Percentiles rank a stretch among this genome's conserved stretches.
phyloP scores from a whole-genome alignment of 208 protist species.

The Crithidia brevicula region DNA sequence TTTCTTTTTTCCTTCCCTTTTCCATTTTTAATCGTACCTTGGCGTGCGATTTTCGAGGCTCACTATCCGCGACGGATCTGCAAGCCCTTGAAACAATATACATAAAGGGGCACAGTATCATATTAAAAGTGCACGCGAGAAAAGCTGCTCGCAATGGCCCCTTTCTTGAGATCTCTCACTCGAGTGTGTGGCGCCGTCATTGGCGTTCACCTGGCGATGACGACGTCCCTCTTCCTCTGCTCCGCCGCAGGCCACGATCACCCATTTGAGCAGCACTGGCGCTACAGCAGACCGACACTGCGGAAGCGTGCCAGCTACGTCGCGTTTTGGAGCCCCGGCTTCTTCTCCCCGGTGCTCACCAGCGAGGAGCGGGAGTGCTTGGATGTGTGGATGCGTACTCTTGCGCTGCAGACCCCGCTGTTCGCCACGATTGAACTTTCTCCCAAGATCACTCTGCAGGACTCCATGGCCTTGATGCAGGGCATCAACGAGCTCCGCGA shows the following conservation, averaged over 20 bases:
- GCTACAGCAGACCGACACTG: conserved; percentile 55
- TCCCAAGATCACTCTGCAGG: conserved; percentile 49
- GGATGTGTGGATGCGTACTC: conserved; percentile 49
- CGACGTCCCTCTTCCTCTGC: conserved; percentile 35
- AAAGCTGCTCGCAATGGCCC: too few species aligned
- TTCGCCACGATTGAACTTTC: conserved; percentile 36
- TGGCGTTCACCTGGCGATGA: conserved; percentile 37
- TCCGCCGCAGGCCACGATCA: conserved; percentile 40
- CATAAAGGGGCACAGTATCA: too few species aligned
- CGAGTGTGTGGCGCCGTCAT: conserved; percentile 38
- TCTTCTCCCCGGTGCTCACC: conserved; percentile 43
- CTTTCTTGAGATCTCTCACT: conserved; percentile 8
- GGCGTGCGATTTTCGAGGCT: too few species aligned
- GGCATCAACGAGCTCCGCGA: conserved; percentile 56
- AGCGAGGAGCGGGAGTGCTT: conserved; percentile 60
- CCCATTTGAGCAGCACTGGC: conserved; percentile 68
- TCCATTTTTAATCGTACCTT: too few species aligned
- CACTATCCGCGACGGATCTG: too few species aligned
- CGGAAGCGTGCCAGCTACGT: conserved; percentile 33
- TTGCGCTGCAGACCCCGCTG: conserved; percentile 36
- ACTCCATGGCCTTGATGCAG: conserved; percentile 60
- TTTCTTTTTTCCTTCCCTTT: too few species aligned
- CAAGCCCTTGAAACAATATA: too few species aligned
- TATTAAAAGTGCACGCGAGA: too few species aligned
- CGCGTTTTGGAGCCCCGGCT: conserved; percentile 50